These are phyloP conservation scores for Phytopythium kandeliae DNA, from an alignment of 352 stramenopile species.

Conservation along the genomic window DNA sequence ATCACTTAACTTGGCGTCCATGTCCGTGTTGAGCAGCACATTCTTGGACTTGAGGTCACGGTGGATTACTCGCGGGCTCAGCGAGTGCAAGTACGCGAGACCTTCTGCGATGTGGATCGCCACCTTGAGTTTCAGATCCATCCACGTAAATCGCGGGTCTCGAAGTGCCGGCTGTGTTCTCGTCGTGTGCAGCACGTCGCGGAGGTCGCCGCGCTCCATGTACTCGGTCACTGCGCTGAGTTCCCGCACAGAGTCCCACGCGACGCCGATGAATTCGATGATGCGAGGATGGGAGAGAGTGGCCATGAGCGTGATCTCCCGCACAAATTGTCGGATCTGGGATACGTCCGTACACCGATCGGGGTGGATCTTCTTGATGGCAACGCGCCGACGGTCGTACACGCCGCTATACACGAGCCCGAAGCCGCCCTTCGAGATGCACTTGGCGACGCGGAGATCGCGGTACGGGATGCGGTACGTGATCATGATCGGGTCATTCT, in stretches of 20 bases:
- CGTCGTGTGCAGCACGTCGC: slow-evolving; percentile 43
- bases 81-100: slow-evolving; percentile 61
- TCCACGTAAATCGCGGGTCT: slow-evolving; percentile 41
- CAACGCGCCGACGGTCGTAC: slow-evolving; percentile 52
- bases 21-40: slow-evolving; percentile 28
- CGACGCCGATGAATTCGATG: slow-evolving; percentile 62
- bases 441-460: slow-evolving; percentile 48
- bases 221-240: slow-evolving; percentile 60
- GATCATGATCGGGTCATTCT: slow-evolving; percentile 62
- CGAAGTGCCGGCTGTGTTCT: too few relatives aligned
- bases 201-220: slow-evolving; percentile 67
- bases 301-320: slow-evolving; percentile 61
- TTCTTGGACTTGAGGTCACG: slow-evolving; percentile 43
- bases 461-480: slow-evolving; percentile 57
- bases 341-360: slow-evolving; percentile 45
- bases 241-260: slow-evolving; percentile 55
- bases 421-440: slow-evolving; percentile 59
- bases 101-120: slow-evolving; percentile 50
- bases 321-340: slow-evolving; percentile 55
- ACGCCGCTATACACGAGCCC: slow-evolving; percentile 56
- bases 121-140: slow-evolving; percentile 46
- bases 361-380: slow-evolving; percentile 59
- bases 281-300: slow-evolving; percentile 53
- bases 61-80: slow-evolving; percentile 52
- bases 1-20: slow-evolving; percentile 74